Evolutionary conservation across 768 basidiomycete species (phyloP), one percentile per base, ranked within the genome.

Genomic region (Lactifluus subvellereus): DNA sequence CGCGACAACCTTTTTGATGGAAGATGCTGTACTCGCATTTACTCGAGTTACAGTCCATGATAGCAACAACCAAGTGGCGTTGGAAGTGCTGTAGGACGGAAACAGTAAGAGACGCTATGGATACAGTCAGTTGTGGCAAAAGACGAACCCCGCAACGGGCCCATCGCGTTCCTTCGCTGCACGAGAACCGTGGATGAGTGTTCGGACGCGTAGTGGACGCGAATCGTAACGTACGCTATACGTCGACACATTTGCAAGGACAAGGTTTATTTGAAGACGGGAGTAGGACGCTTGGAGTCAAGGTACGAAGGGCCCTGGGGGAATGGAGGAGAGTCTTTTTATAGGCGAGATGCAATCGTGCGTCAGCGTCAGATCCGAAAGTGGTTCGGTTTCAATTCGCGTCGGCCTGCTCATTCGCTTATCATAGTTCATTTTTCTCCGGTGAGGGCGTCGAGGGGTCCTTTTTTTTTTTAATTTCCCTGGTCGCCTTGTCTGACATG

Each of bases 91-190:
- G 64, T 42, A 14, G 50, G 30, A 40, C 9, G 60, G 18, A 53
- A 40, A 20, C 40, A 52, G 49, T 66, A 64, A 69, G 68, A 57
- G 51, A n/a, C 59, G 52, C 38, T 27, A 56, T 47, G 49, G 33
- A 49, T 27, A 35, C 48, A 52, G 42, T 35, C 30, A 32, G 18
- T 10, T 53, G 27, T 45, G 61, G 54, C 43, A 62, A 38, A 47
- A 38, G 27, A 57, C 75, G 59, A 74, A 90, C 88, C 69, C 85
- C 84, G 72, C 89, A 91, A 63, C 78, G 80, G 59, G 77, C 74
- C 88, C 88, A 91, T 27, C 82, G 82, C 20, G 88, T 90, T 73
- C 89, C 89, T 81, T 89, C 82, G 63, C 89, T 89, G 72, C 30
- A 59, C 61, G 61, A 62, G 45, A 54, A 3, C 6, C 35, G 22